phyloP scores from a whole-genome alignment of 352 stramenopile genomes.

The Globisporangium nunn region DNA sequence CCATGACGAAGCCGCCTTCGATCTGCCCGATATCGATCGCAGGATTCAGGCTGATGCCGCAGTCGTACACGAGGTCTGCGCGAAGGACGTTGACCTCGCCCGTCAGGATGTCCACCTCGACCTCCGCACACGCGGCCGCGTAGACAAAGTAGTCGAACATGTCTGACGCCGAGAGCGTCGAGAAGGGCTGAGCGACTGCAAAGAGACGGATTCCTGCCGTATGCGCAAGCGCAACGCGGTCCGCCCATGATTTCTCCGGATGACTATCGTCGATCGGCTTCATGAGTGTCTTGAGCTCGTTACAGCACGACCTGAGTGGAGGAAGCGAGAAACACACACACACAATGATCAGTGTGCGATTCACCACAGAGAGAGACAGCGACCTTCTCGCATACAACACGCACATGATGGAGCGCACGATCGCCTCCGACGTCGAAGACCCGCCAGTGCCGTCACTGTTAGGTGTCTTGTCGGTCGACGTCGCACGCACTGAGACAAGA shows the following conservation, averaged over 20 bases:
- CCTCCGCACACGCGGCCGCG: slow-evolving; percentile 86
- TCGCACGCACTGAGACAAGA: slow-evolving; percentile 35
- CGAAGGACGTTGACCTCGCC: slow-evolving; percentile 86
- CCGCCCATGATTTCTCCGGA: slow-evolving; percentile 24
- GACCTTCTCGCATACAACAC: neutral
- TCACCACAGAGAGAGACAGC: neutral
- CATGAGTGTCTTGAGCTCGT: slow-evolving; percentile 31
- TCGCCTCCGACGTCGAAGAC: slow-evolving; percentile 53
- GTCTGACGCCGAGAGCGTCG: slow-evolving; percentile 84
- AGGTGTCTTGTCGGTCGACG: slow-evolving; percentile 39
- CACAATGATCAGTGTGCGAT: neutral
- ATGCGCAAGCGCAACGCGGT: slow-evolving; percentile 77
- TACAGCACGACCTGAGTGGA: slow-evolving; percentile 28
- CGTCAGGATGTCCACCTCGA: slow-evolving; percentile 95
- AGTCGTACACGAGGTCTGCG: slow-evolving; percentile 86
- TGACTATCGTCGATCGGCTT: slow-evolving; percentile 18
- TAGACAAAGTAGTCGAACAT: slow-evolving; percentile 96
- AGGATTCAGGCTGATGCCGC: slow-evolving; percentile 94
- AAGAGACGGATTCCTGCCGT: slow-evolving; percentile 92
- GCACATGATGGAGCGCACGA: slow-evolving; percentile 25
- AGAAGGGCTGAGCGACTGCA: slow-evolving; percentile 82
- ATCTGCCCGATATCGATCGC: slow-evolving; percentile 97
- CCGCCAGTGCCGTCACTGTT: slow-evolving; percentile 40
- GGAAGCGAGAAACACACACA: too few species aligned
- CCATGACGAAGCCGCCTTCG: slow-evolving; percentile 95